Base-by-base conservation (phyloP, 805 yeast species). In the Teunomyces panamensis region DNA sequence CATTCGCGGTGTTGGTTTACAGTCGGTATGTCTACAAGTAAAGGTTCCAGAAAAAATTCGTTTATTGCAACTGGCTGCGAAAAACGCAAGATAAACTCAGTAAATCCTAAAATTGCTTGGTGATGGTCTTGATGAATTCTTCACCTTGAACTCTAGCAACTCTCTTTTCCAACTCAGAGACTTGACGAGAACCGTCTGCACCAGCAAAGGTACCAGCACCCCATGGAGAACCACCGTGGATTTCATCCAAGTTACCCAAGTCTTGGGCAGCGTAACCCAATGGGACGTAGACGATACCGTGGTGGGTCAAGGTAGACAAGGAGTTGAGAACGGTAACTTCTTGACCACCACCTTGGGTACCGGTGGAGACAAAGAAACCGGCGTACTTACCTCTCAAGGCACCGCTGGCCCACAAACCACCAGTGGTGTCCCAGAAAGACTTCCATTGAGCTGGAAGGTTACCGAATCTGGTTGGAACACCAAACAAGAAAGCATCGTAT, bases 151-250 rank as follows among this genome's bases (percentile, higher is more conserved):
- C 42, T 33, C 35, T 45, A 30, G 64, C 65, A 42, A 60, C 52
- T 3, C 48, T 56, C 52, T 54, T 52, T 44, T 60, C 65, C 48
- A 58, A 48, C 2, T 46, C 50, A 13, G 55, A 26, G 4, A 56
- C 56, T 24, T 51, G 48, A 39, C 62, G 53, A 14, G 54, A 47
- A 1, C 65, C 65, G 39, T 60, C 62, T 5, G 54, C 51, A 3
- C 61, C 61, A 13, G 64, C 64, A 48, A 57, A 57, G 8, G 61
- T 55, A 8, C 64, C 65, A 6, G 65, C 61, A 35, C 65, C 65
- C 60, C 61, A 60, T 5, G 64, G 60, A 20, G 64, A 57, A 5
- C 62, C 63, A 9, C 65, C 65, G 44, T 59, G 64, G 27, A 55
- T 51, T 46, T 58, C 61, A 13, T 53, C 56, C 35, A 56, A 49